A percentile compares a stretch with the other conserved stretches of the same genome.
phyloP scores from a whole-genome alignment of 2,329 filamentous ascomycete genomes.

The Alternaria arbusti region DNA sequence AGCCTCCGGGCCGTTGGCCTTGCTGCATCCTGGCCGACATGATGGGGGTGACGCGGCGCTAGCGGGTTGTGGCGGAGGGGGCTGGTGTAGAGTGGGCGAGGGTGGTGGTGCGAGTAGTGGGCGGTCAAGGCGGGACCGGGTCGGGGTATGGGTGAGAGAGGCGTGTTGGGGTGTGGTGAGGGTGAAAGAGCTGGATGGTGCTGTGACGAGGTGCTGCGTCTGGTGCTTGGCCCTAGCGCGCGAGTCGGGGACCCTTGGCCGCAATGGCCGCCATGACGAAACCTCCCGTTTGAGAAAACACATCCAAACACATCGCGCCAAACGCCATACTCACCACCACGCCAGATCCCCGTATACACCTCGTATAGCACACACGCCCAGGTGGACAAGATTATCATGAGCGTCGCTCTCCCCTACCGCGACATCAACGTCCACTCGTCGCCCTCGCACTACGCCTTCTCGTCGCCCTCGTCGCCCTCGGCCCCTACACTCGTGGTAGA shows the following conservation, averaged over 20 bases:
- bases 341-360: not conserved
- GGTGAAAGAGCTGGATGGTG: conserved; percentile 16
- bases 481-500: conserved; percentile 88
- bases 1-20: conserved; percentile 66
- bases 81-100: conserved; percentile 1
- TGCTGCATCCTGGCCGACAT: conserved; percentile 89
- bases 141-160: not conserved
- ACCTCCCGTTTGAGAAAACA: conserved; percentile 9
- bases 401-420: conserved; percentile 73
- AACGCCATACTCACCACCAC: conserved; percentile 3
- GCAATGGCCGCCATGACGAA: conserved; percentile 26
- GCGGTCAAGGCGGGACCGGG: not conserved
- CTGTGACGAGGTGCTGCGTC: conserved; percentile 22
- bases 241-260: conserved; percentile 15
- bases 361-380: not conserved
- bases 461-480: conserved; percentile 90
- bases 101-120: not conserved
- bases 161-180: conserved; percentile 9
- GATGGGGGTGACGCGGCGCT: conserved; percentile 38
- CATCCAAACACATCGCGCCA: conserved; percentile 1
- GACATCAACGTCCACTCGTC: conserved; percentile 98
- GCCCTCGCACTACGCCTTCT: conserved; percentile 92
- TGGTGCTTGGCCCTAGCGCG: conserved; percentile 12
- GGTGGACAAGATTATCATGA: conserved; percentile 48
- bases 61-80: conserved; percentile 13